phyloP scores from a whole-genome alignment of 208 protist genomes.

The Trypanosoma vivax region DNA sequence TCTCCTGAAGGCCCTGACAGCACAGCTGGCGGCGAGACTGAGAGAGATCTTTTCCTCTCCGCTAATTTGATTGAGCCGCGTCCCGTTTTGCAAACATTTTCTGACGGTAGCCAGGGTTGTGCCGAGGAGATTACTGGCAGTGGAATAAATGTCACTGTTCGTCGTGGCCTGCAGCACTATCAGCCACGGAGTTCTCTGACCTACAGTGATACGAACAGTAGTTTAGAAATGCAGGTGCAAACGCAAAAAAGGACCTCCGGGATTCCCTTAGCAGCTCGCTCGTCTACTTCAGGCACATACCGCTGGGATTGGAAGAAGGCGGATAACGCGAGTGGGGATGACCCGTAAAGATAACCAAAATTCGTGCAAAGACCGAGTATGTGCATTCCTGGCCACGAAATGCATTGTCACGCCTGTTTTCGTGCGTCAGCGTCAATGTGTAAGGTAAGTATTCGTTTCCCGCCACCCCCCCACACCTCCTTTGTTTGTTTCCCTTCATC shows the following conservation, averaged over 20 bases:
- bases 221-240: background rate
- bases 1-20: too few species aligned
- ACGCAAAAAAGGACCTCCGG: background rate
- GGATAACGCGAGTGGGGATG: too few species aligned
- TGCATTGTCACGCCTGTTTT: too few species aligned
- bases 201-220: constrained; percentile 5
- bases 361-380: too few species aligned
- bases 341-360: too few species aligned
- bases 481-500: constrained; percentile 10
- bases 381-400: too few species aligned
- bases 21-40: too few species aligned
- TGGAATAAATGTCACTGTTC: constrained; percentile 9
- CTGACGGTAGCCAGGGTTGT: background rate
- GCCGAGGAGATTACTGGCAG: background rate
- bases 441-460: background rate
- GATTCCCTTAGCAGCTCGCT: background rate
- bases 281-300: constrained; percentile 21
- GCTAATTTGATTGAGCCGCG: background rate
- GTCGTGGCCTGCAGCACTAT: constrained; percentile 8
- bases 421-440: too few species aligned
- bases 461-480: background rate
- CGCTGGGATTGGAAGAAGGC: constrained; percentile 42
- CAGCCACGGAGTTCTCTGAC: constrained; percentile 5
- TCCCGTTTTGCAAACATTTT: background rate
- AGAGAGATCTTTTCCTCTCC: too few species aligned